Evolutionary conservation across 495 filamentous ascomycete species (phyloP), one percentile per base, ranked within the genome.

Genomic region (Talaromyces stipitatus): DNA sequence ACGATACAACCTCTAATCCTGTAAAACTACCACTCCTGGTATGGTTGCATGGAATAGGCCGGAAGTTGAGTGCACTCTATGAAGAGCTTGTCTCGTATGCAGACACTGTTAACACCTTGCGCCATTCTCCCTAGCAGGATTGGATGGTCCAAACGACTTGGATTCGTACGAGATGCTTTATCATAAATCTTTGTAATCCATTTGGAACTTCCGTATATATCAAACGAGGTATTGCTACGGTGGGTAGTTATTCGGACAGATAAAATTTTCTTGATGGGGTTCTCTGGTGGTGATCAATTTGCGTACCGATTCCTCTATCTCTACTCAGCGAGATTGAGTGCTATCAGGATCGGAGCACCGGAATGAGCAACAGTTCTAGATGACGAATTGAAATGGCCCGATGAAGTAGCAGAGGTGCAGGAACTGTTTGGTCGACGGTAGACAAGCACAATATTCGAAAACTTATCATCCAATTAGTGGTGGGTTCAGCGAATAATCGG

Each of bases 241-340:
- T 66, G 58, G 60, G 65, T 64, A 1, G 64, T 57, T 8, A 68
- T 69, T 16, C 63, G 58, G 2, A 68, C 67, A 45, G 56, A 27
- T 5, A 66, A 64, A 45, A 28, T 69, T 50, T 64, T 64, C 29
- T 30, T 69, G 11, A 59, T 58, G 52, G 67, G 67, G 2, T 69
- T 66, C 38, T 63, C 61, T 24, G 67, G 65, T 0, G 67, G 67
- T 26, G 67, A 63, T 9, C 65, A 69, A 52, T 69, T 69, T 55
- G 53, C 58, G 0, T 64, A 66, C 48, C 58, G 65, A 20, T 68
- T 69, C 27, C 43, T 68, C 1, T 69, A 66, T 48, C 50, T 69
- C 24, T 56, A 69, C 56, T 65, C 67, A 12, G 65, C 66, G 52
- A 59, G 57, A 38, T 24, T 69, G 0, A 52, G 52, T 16, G 61